These are phyloP conservation scores for Fusarium tricinctum DNA, from an alignment of 2,329 filamentous ascomycete genomes.

Conservation along the genomic window DNA sequence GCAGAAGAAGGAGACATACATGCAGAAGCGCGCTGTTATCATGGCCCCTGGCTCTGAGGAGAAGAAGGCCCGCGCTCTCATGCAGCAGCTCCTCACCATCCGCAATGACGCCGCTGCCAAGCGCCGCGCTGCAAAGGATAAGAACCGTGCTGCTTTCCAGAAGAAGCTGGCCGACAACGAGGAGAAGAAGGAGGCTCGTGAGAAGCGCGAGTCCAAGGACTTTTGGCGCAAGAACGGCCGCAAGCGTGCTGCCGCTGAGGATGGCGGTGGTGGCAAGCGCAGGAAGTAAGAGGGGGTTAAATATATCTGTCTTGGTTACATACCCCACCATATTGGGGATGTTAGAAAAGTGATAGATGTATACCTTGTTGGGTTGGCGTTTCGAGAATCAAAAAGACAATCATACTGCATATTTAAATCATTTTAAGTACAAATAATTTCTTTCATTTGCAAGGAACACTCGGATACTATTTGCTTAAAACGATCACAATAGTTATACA, in stretches of 20 bases:
- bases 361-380: slow-evolving; percentile 48
- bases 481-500: neutral
- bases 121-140: slow-evolving; percentile 87
- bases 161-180: slow-evolving; percentile 85
- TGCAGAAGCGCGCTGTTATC: slow-evolving; percentile 96
- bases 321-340: slow-evolving; percentile 9
- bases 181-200: slow-evolving; percentile 87
- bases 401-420: slow-evolving; percentile 8
- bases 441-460: neutral
- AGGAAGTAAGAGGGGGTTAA: slow-evolving; percentile 45
- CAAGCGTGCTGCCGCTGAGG: slow-evolving; percentile 66
- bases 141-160: slow-evolving; percentile 82
- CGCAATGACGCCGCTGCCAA: slow-evolving; percentile 92
- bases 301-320: neutral
- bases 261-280: slow-evolving; percentile 57
- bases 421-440: neutral
- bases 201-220: slow-evolving; percentile 92
- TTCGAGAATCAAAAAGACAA: slow-evolving; percentile 40
- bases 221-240: slow-evolving; percentile 94
- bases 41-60: slow-evolving; percentile 85
- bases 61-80: slow-evolving; percentile 86
- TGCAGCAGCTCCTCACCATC: slow-evolving; percentile 93
- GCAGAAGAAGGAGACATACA: slow-evolving; percentile 85
- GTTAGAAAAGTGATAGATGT: slow-evolving; percentile 36
- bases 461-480: neutral